Evolutionary conservation across 176 grass and related monocot genomes (phyloP).

Genomic region (Dactylis glomerata): DNA sequence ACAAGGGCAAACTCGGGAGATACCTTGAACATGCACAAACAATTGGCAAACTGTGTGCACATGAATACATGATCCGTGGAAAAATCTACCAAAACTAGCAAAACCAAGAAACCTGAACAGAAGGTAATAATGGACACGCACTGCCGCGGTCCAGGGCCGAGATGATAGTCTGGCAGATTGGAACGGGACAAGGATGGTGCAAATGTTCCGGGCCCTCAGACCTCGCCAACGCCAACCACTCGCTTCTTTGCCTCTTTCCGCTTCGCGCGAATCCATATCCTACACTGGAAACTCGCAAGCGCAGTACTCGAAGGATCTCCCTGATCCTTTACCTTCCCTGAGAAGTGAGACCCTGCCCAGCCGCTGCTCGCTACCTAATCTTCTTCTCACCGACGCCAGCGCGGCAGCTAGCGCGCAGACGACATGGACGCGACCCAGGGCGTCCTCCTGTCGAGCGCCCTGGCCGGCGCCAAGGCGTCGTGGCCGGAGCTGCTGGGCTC

Average conservation of each 20-base stretch:
- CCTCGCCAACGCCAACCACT: neutral
- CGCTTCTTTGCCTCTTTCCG: neutral
- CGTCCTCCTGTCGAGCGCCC: constrained; percentile 47
- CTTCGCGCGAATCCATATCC: neutral
- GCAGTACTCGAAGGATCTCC: neutral
- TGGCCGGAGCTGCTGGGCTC: constrained; percentile 77
- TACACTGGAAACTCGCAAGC: neutral
- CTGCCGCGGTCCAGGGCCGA: neutral
- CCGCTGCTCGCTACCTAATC: constrained; percentile 24
- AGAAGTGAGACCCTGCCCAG: neutral
- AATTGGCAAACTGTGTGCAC: neutral
- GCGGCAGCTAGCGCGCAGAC: neutral
- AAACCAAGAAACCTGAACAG: neutral
- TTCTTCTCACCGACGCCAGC: constrained; percentile 9
- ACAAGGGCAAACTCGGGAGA: no score
- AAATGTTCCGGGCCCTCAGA: neutral
- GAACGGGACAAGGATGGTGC: neutral
- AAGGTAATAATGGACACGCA: neutral
- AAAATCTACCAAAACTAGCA: neutral
- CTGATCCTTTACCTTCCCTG: neutral
- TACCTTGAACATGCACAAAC: no score
- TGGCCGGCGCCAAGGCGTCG: constrained; percentile 18
- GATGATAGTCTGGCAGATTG: neutral
- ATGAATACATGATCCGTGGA: neutral
- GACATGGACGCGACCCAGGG: constrained; percentile 58